These are phyloP conservation scores for Perkinsus olseni DNA, from an alignment of 169 alveolate species.

Conservation along the genomic window DNA sequence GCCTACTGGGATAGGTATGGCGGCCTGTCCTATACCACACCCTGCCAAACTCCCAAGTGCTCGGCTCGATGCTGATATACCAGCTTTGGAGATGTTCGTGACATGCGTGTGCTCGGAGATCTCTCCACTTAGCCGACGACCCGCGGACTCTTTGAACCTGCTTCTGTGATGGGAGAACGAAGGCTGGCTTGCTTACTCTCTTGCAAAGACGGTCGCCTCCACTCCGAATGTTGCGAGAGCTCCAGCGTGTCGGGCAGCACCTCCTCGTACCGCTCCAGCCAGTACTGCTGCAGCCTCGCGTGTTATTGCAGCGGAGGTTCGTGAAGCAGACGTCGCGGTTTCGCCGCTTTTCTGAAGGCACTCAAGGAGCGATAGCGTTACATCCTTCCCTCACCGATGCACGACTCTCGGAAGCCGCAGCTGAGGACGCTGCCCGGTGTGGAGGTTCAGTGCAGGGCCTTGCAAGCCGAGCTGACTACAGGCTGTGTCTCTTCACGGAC, in stretches of 20 bases:
- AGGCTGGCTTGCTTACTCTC: background rate
- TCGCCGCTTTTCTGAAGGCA: background rate
- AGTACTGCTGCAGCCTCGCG: background rate
- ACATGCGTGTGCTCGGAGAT: background rate
- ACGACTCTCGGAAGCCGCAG: no score
- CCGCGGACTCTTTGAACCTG: background rate
- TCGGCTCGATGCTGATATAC: background rate
- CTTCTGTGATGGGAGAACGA: background rate
- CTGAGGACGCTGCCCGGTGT: no score
- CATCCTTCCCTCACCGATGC: no score
- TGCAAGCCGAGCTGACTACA: no score
- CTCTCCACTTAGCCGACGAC: background rate
- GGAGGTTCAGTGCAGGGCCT: no score
- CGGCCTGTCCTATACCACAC: background rate
- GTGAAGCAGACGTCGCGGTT: background rate
- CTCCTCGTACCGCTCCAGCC: background rate
- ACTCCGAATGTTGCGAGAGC: background rate
- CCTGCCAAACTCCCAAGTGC: background rate
- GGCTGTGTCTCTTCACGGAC: no score
- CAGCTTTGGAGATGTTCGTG: background rate
- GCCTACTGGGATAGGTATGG: background rate
- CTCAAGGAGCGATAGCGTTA: background rate
- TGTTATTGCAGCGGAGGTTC: background rate
- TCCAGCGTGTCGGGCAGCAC: background rate
- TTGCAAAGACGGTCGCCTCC: background rate